Conservation (phyloP, 2,329 filamentous ascomycete species). For the Talaromyces sp. region DNA sequence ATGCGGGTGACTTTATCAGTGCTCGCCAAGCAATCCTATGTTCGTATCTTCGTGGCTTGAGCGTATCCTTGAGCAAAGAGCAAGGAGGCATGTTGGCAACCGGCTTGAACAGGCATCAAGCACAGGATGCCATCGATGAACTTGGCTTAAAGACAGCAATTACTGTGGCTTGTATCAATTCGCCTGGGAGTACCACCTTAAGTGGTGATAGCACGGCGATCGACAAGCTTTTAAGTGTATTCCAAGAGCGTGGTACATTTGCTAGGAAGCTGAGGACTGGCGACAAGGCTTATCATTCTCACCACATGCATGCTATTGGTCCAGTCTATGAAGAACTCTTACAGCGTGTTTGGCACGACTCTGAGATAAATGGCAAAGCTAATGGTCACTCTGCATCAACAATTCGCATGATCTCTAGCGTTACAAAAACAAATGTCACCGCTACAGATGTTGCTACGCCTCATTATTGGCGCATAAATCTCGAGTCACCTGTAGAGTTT, state of each 20-base stretch:
- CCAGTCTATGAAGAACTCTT: constrained; percentile 19
- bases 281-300: constrained; percentile 25
- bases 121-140: too few relatives aligned
- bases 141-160: too few relatives aligned
- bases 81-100: not conserved
- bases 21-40: not conserved
- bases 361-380: not conserved
- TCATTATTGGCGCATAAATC: not conserved
- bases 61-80: not conserved
- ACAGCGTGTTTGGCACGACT: constrained; percentile 1
- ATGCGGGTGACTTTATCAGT: not conserved
- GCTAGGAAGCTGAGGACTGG: constrained; percentile 8
- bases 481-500: not conserved
- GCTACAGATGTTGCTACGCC: not conserved
- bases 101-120: too few relatives aligned
- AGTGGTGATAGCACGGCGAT: constrained; percentile 25
- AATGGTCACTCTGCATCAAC: not conserved
- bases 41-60: not conserved
- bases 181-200: constrained; percentile 30
- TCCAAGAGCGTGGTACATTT: constrained; percentile 14
- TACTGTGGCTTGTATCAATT: constrained; percentile 23
- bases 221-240: not conserved
- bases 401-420: not conserved
- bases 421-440: constrained; percentile 17
- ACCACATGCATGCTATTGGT: constrained; percentile 35